Evolutionary conservation across 495 filamentous ascomycete genomes (phyloP).

Genomic region (Penicillium crystallinum): DNA sequence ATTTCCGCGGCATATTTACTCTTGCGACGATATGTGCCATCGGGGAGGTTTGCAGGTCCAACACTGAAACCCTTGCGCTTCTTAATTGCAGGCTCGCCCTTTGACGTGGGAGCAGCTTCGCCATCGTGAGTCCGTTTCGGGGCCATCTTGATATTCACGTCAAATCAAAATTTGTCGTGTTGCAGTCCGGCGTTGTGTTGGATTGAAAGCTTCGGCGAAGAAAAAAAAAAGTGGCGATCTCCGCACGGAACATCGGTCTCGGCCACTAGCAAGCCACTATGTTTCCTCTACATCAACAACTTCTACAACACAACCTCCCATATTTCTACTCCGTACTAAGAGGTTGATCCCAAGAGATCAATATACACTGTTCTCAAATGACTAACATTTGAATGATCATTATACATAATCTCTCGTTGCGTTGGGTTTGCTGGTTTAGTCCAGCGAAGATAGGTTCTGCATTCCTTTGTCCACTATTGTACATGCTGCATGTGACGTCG

Average conservation of each 20-base stretch:
- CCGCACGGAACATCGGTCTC: slow-evolving; percentile 9
- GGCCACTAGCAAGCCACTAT: neutral
- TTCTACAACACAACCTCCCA: neutral
- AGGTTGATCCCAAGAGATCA: no score
- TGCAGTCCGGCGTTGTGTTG: neutral
- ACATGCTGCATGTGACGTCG: neutral
- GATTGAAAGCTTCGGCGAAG: slow-evolving; percentile 1
- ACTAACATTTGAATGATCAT: no score
- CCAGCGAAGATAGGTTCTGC: neutral
- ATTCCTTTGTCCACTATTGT: neutral
- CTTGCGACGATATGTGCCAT: slow-evolving; percentile 88
- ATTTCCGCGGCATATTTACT: no score
- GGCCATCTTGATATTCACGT: slow-evolving; percentile 36
- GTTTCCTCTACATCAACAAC: neutral
- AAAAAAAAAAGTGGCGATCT: slow-evolving; percentile 24
- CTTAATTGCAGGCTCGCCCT: slow-evolving; percentile 44
- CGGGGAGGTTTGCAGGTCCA: slow-evolving; percentile 87
- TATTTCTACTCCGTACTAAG: no score
- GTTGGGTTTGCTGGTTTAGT: neutral
- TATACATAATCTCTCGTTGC: no score
- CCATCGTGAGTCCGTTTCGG: slow-evolving; percentile 57
- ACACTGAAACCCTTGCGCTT: slow-evolving; percentile 67
- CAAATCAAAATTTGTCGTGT: neutral
- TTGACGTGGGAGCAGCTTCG: slow-evolving; percentile 26
- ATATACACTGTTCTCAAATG: no score